Base-by-base conservation (phyloP, 345 rosid species). In the Salix koriyanagi region DNA sequence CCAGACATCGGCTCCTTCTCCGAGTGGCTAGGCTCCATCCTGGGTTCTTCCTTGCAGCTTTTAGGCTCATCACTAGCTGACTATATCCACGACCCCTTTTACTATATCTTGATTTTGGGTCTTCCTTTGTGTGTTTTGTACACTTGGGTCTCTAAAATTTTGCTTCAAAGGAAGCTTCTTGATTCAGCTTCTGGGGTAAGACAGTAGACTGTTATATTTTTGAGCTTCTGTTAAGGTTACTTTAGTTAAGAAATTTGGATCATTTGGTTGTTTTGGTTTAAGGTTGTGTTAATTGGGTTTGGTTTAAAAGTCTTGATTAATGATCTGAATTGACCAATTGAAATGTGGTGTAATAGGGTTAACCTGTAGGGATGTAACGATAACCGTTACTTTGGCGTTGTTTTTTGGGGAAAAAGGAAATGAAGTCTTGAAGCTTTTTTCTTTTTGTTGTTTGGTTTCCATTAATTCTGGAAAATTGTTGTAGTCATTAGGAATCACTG, bases 1-100 rank as follows among this genome's bases (percentile, higher is more conserved):
- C 94, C 94, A 6, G 94, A 90, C 76, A 78, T 87, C 48, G 94
- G 94, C 76, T 90, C 92, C 74, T 90, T 90, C 84, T 80, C 94
- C 67, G 90, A 87, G 71, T 90, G 94, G 94, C 88, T 89, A 18
- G 86, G 85, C 56, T 86, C 88, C 69, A 66, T 75, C 75, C 42
- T 86, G 71, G 79, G 79, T 19, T 15, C 79, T 30, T 80, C 85
- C 6, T 65, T 64, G 32, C 70, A 79, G 66, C 12, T 67, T 4
- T 13, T 84, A 19, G 84, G 83, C 80, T 83, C 90, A 67, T 42
- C 62, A 37, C 61, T 87, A 39, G 86, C 86, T 67, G 87, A 84
- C 64, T 80, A 79, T 79, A 42, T 89, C 79, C 92, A 90, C 81
- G 81, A 90, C 71, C 92, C 94, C 8, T 74, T 90, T 25, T 86